Conservation (phyloP, 2,329 filamentous ascomycete genomes). For the Clonostachys chloroleuca region DNA sequence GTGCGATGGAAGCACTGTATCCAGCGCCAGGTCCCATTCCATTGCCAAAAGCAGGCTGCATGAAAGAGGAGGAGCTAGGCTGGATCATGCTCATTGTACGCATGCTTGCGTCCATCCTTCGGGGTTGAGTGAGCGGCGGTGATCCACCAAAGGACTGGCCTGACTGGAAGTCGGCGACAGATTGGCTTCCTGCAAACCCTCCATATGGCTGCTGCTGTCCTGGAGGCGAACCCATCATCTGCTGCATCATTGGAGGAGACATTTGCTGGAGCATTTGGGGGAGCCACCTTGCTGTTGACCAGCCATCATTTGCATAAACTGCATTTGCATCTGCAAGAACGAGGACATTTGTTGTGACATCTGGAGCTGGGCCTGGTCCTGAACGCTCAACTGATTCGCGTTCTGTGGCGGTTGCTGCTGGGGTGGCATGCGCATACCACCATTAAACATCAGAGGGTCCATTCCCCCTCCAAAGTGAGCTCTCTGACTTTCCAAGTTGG, state of each 20-base stretch:
- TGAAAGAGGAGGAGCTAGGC: constrained; percentile 58
- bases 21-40: constrained; percentile 35
- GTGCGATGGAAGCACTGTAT: constrained; percentile 89
- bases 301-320: constrained; percentile 84
- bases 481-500: constrained; percentile 55
- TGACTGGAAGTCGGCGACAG: constrained; percentile 36
- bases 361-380: constrained; percentile 72
- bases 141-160: constrained; percentile 39
- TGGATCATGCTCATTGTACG: constrained; percentile 85
- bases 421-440: constrained; percentile 10
- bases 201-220: constrained; percentile 13
- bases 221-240: constrained; percentile 9
- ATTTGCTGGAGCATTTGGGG: constrained; percentile 19
- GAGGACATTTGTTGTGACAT: constrained; percentile 81
- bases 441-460: constrained; percentile 41
- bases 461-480: constrained; percentile 29
- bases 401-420: constrained; percentile 34
- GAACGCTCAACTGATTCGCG: constrained; percentile 40
- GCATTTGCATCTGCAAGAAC: constrained; percentile 93
- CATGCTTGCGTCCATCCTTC: constrained; percentile 38
- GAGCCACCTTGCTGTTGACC: constrained; percentile 21
- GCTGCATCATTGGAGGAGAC: constrained; percentile 9
- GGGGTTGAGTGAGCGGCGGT: constrained; percentile 38
- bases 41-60: constrained; percentile 28
- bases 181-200: constrained; percentile 23